phyloP scores from a whole-genome alignment of 345 rosid species.

The Odontarrhena argentea region DNA sequence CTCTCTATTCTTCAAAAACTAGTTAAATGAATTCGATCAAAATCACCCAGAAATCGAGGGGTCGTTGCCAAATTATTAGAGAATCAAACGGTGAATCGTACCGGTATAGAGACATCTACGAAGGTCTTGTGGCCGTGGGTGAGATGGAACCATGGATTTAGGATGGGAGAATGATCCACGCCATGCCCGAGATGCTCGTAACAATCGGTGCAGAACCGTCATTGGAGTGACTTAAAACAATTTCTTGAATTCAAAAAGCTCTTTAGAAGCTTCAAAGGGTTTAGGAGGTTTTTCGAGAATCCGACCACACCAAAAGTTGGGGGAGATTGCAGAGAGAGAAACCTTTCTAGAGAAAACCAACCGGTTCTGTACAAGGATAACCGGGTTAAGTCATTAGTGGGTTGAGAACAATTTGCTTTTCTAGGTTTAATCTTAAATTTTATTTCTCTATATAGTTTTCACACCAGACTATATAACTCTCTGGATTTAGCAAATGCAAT shows the following conservation, averaged over 20 bases:
- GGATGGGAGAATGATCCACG: constrained; percentile 37
- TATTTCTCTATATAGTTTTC: no score
- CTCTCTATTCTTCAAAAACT: neutral
- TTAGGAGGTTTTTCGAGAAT: constrained; percentile 31
- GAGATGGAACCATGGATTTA: constrained; percentile 43
- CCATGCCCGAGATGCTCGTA: constrained; percentile 46
- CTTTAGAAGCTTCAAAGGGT: constrained; percentile 18
- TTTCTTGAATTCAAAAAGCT: neutral
- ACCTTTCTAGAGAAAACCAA: constrained; percentile 19
- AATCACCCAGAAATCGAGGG: neutral
- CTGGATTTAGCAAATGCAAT: no score
- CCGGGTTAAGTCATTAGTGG: constrained; percentile 1
- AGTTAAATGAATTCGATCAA: neutral
- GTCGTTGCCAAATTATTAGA: neutral
- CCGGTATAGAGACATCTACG: constrained; percentile 40
- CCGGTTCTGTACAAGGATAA: constrained; percentile 9
- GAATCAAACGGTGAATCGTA: constrained; percentile 24
- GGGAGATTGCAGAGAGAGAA: neutral
- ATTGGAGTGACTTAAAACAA: constrained; percentile 33
- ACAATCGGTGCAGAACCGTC: constrained; percentile 50
- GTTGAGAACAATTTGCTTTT: no score
- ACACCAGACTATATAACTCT: no score
- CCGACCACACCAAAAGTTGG: neutral
- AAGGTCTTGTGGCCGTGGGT: constrained; percentile 31
- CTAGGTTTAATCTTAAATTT: no score